Conservation (phyloP, 768 basidiomycete genomes). For the Neoboletus brunneissimus region DNA sequence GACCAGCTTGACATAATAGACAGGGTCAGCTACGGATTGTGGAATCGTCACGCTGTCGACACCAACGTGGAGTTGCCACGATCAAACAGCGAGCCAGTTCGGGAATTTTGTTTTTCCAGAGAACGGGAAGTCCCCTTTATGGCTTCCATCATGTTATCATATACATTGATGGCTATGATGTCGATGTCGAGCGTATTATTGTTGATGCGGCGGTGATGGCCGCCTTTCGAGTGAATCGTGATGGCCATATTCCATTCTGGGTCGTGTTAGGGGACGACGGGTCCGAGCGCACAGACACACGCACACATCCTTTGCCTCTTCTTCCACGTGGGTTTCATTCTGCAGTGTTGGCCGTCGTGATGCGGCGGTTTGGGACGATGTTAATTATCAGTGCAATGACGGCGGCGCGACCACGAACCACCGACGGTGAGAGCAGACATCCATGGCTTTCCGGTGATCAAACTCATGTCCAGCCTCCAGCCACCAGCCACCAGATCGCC, state of each 20-base stretch:
- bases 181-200: constrained; percentile 4
- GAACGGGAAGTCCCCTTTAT: not conserved
- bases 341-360: not conserved
- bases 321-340: constrained; percentile 13
- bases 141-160: not conserved
- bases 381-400: not conserved
- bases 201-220: constrained; percentile 11
- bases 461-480: not conserved
- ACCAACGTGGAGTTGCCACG: constrained; percentile 4
- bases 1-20: not conserved
- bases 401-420: not conserved
- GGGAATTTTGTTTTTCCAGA: not conserved
- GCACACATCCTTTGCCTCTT: not conserved
- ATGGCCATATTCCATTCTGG: constrained; percentile 1
- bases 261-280: constrained; percentile 1
- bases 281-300: constrained; percentile 5
- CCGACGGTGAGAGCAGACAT: not conserved
- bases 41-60: not conserved
- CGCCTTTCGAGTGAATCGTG: not conserved
- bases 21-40: not conserved
- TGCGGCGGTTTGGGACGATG: not conserved
- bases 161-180: constrained; percentile 14
- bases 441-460: constrained; percentile 1
- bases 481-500: not conserved
- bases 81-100: constrained; percentile 3